Evolutionary conservation across 306 rosid species (phyloP).

Genomic region (Cicer cuneatum): DNA sequence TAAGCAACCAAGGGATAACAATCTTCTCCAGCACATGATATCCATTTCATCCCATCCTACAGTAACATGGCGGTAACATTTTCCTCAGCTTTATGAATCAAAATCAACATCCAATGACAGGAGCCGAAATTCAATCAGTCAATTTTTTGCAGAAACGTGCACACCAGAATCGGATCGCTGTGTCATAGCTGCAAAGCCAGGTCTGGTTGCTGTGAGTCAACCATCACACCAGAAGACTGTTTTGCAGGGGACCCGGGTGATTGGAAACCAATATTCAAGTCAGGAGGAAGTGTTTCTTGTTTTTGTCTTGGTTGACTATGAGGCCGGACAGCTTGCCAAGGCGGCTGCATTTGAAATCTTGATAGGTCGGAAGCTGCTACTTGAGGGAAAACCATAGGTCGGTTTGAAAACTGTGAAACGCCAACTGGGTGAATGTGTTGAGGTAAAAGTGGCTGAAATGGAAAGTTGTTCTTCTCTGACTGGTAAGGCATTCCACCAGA

Average conservation of each 20-base stretch:
- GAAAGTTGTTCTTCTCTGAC: slow-evolving; percentile 64
- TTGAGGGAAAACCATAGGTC: slow-evolving; percentile 77
- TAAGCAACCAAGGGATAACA: slow-evolving; percentile 34
- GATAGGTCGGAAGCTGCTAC: slow-evolving; percentile 73
- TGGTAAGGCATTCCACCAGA: slow-evolving; percentile 67
- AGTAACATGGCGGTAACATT: slow-evolving; percentile 42
- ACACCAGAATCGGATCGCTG: slow-evolving; percentile 57
- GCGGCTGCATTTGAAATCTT: slow-evolving; percentile 76
- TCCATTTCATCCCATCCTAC: slow-evolving; percentile 41
- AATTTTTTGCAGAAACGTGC: slow-evolving; percentile 39
- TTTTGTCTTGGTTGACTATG: slow-evolving; percentile 73
- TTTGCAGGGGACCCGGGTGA: slow-evolving; percentile 91
- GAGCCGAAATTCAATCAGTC: slow-evolving; percentile 42
- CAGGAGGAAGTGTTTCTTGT: slow-evolving; percentile 91
- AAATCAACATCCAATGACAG: slow-evolving; percentile 46
- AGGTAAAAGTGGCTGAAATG: slow-evolving; percentile 70
- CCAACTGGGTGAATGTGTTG: slow-evolving; percentile 58
- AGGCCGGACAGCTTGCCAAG: slow-evolving; percentile 74
- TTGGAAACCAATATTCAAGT: slow-evolving; percentile 94
- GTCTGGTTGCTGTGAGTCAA: slow-evolving; percentile 98
- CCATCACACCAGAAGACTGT: slow-evolving; percentile 81
- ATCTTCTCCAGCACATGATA: slow-evolving; percentile 44
- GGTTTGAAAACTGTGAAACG: slow-evolving; percentile 66
- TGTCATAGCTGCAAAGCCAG: slow-evolving; percentile 90
- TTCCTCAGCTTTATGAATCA: slow-evolving; percentile 41